Evolutionary conservation across 805 yeast species (phyloP), one percentile per base, ranked within the genome.

Genomic region (Kazachstania africana): DNA sequence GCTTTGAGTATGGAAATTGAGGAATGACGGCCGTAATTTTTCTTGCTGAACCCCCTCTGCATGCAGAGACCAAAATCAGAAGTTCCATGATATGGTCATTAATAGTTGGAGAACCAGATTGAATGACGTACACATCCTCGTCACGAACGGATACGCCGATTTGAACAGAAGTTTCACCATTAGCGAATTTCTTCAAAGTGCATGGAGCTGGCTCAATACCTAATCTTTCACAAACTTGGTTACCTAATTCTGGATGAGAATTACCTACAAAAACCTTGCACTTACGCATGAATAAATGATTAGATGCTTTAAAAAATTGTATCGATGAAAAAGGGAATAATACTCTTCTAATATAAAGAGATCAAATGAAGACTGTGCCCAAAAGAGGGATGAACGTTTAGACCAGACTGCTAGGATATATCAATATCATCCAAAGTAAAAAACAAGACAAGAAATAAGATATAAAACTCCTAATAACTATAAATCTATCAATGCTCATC

Each of bases 31-130:
- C 96, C 26, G 71, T 91, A 56, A 91, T 85, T 54, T 85, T 85
- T 48, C 82, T 79, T n/a, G 99, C 99, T 9, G 95, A 83, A 8
- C 98, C 99, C 38, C 96, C 95, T 46, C 87, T 76, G 59, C 97
- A 88, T 31, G 97, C 98, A 29, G 93, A 78, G 27, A 91, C 87
- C 47, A 91, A 68, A 38, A 93, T 88, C 50, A 91, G 67, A 42
- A 91, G 63, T 60, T 91, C 99, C 98, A 91, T 91, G 37, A 91
- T 83, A 50, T 84, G 91, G 51, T 91, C 97, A 51, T 91, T 91
- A 44, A 75, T 57, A 32, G 78, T 70, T n/a, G 85, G 78, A 6
- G 94, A 80, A 5, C 95, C 94, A 25, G 87, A 76, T 56, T 87
- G 95, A 42, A 88, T 80, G 44, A 84, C 84, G 52, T 84, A 87